These are phyloP conservation scores for Podila verticillata DNA, from an alignment of 192 early-diverging fungal genomes.

Conservation along the genomic window DNA sequence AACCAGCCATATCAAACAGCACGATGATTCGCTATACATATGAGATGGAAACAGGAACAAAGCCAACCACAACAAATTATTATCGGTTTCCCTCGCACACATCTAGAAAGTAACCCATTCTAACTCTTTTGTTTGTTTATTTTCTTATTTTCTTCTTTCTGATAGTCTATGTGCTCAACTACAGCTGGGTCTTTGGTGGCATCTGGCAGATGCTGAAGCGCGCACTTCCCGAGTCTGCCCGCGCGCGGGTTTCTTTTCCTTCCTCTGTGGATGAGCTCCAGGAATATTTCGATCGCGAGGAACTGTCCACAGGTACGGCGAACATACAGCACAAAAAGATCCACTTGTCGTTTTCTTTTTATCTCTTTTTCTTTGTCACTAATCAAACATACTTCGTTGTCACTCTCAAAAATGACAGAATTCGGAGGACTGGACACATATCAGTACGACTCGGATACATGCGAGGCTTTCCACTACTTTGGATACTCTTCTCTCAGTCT, in stretches of 20 bases:
- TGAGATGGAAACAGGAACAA: too few relatives aligned
- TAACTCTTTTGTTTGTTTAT: neutral
- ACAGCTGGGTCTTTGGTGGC: constrained; percentile 52
- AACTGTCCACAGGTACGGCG: constrained; percentile 41
- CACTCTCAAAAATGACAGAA: constrained; percentile 4
- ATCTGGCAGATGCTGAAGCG: constrained; percentile 52
- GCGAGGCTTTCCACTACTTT: constrained; percentile 48
- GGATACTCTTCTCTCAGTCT: constrained; percentile 35
- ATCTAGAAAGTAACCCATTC: neutral
- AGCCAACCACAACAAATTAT: too few relatives aligned
- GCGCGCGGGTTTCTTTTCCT: constrained; percentile 47
- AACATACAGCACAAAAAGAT: neutral
- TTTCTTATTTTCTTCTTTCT: neutral
- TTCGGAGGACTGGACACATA: constrained; percentile 38
- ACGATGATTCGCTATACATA: too few relatives aligned
- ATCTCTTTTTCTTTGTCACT: neutral
- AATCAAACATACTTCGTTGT: neutral
- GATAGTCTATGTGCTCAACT: constrained; percentile 51
- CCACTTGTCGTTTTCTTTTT: neutral
- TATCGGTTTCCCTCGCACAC: neutral
- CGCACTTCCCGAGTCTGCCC: constrained; percentile 46
- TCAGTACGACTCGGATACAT: constrained; percentile 34
- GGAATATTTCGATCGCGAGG: constrained; percentile 41
- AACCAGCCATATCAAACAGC: too few relatives aligned
- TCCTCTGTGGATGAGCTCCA: constrained; percentile 37